Conservation (phyloP, 257 asterid genomes). For the Catharanthus roseus region DNA sequence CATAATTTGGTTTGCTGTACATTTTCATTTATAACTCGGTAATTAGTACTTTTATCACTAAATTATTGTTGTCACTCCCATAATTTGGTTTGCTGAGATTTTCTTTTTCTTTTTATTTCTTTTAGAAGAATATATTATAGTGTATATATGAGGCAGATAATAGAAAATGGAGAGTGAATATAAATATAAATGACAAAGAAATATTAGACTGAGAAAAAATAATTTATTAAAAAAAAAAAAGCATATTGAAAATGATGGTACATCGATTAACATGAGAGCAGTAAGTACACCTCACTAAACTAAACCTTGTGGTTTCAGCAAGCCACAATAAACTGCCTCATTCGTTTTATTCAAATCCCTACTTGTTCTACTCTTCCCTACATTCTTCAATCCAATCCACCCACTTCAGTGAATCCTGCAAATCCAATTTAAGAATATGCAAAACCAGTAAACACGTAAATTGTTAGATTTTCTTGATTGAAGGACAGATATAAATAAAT, state of each 20-base stretch:
- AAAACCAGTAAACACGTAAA: too few species aligned
- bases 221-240: not conserved
- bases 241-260: not conserved
- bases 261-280: too few species aligned
- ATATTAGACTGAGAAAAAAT: not conserved
- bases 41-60: too few species aligned
- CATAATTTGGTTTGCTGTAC: too few species aligned
- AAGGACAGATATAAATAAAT: too few species aligned
- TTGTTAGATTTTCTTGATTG: too few species aligned
- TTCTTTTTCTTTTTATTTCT: not conserved
- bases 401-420: constrained; percentile 18
- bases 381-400: not conserved
- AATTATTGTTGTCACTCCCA: too few species aligned
- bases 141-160: not conserved
- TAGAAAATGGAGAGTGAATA: not conserved
- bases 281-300: not conserved
- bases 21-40: not conserved
- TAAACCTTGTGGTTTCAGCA: not conserved
- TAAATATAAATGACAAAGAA: not conserved
- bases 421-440: too few species aligned
- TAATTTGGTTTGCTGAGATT: not conserved
- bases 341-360: constrained; percentile 8
- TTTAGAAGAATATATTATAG: not conserved
- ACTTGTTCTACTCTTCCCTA: not conserved
- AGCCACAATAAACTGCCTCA: not conserved